Percentiles rank a stretch among this genome's conserved stretches.
Evolutionary conservation across 1,284 basidiomycete species (phyloP).

Genomic region (Sanghuangporus sanghuang): DNA sequence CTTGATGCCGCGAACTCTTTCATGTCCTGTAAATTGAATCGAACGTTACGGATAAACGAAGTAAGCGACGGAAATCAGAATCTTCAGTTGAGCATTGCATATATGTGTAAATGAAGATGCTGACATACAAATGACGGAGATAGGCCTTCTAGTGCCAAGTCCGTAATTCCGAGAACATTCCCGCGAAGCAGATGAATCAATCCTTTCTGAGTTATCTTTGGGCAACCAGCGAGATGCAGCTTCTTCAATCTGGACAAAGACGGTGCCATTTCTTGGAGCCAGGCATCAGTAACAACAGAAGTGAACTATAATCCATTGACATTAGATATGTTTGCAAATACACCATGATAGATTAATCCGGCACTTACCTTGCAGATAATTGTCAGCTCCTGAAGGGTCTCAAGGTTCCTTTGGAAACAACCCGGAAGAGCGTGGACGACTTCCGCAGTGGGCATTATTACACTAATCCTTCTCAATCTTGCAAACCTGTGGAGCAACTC

Average conservation of each 20-base stretch:
- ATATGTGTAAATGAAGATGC: background rate
- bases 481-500: constrained; percentile 42
- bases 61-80: background rate
- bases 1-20: constrained; percentile 38
- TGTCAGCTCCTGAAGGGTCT: constrained; percentile 47
- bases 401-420: constrained; percentile 45
- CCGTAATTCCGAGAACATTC: constrained; percentile 40
- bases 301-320: constrained; percentile 29
- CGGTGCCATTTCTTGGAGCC: constrained; percentile 44
- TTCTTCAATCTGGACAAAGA: constrained; percentile 45
- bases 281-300: constrained; percentile 47
- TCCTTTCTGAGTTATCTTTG: constrained; percentile 59
- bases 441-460: constrained; percentile 64
- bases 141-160: constrained; percentile 59
- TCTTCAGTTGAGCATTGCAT: background rate
- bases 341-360: background rate
- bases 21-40: constrained; percentile 41
- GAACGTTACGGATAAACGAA: background rate
- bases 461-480: constrained; percentile 43
- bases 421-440: constrained; percentile 44
- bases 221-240: constrained; percentile 58
- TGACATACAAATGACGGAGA: constrained; percentile 44
- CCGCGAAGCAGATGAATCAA: constrained; percentile 42
- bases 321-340: constrained; percentile 1
- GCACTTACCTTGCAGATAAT: constrained; percentile 60